Conservation (phyloP, 2,329 filamentous ascomycete species). For the Pseudocercospora eumusae region DNA sequence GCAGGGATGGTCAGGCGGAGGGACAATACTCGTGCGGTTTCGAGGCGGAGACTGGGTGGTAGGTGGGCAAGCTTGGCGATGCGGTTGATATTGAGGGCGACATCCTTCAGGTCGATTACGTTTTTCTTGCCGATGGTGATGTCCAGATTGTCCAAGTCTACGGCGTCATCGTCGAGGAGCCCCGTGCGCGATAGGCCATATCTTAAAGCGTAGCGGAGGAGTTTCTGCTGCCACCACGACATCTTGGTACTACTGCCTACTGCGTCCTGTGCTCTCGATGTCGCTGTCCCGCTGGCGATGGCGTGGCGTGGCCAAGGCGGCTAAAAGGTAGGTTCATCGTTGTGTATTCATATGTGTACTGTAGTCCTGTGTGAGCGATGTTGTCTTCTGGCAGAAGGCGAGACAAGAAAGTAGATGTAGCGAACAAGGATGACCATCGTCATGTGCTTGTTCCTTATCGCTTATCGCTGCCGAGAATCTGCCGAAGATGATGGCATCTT, state of each 20-base stretch:
- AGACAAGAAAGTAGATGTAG: background rate
- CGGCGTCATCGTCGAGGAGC: constrained; percentile 80
- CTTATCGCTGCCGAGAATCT: constrained; percentile 1
- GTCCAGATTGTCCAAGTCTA: constrained; percentile 84
- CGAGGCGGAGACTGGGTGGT: constrained; percentile 69
- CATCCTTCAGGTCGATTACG: constrained; percentile 81
- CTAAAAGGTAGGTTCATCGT: constrained; percentile 15
- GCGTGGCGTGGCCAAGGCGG: constrained; percentile 26
- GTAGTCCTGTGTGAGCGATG: background rate
- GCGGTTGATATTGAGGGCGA: constrained; percentile 71
- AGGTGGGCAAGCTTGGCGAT: constrained; percentile 54
- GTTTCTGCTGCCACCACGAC: constrained; percentile 72
- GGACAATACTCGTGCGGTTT: constrained; percentile 71
- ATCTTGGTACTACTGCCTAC: constrained; percentile 51
- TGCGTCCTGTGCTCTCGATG: constrained; percentile 60
- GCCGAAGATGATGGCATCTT: background rate
- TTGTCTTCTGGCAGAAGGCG: background rate
- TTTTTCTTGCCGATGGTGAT: constrained; percentile 79
- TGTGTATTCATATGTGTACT: background rate
- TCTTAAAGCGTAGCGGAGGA: constrained; percentile 60
- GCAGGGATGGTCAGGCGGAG: constrained; percentile 82
- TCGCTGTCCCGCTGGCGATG: constrained; percentile 51
- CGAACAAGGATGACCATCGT: background rate
- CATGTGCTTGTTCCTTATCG: constrained; percentile 3
- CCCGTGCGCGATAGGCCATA: constrained; percentile 83